phyloP scores from a whole-genome alignment of 106 monocot species.

The Allium sativum region DNA sequence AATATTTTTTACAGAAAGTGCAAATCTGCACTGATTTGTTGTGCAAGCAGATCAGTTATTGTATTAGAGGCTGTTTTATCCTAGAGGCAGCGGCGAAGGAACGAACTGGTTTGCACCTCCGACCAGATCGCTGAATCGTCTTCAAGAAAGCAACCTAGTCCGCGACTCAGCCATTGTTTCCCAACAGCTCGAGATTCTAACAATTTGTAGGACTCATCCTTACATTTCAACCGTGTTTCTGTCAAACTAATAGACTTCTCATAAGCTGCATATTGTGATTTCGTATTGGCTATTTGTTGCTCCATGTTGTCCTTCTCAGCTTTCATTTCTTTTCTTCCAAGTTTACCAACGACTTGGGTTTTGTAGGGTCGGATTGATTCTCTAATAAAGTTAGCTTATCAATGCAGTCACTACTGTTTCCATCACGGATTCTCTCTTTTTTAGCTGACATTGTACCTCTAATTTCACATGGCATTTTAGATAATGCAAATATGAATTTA shows the following conservation, averaged over 20 bases:
- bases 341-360: slow-evolving; percentile 5
- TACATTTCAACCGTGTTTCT: slow-evolving; percentile 93
- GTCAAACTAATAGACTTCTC: slow-evolving; percentile 72
- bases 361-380: slow-evolving; percentile 8
- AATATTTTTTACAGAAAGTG: too few relatives aligned
- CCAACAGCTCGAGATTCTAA: slow-evolving; percentile 66
- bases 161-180: too few relatives aligned
- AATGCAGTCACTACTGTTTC: slow-evolving; percentile 13
- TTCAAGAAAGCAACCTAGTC: too few relatives aligned
- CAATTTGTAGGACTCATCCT: slow-evolving; percentile 78
- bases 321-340: slow-evolving; percentile 51
- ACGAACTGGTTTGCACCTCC: too few relatives aligned
- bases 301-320: slow-evolving; percentile 48
- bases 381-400: slow-evolving; percentile 21
- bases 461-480: slow-evolving; percentile 2
- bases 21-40: too few relatives aligned
- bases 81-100: too few relatives aligned
- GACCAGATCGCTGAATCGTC: too few relatives aligned
- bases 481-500: slow-evolving; percentile 17
- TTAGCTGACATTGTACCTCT: slow-evolving; percentile 1
- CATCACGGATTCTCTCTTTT: not conserved
- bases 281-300: slow-evolving; percentile 34
- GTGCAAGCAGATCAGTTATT: too few relatives aligned
- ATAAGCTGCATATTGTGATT: slow-evolving; percentile 40
- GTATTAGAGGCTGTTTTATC: too few relatives aligned